phyloP scores from a whole-genome alignment of 345 rosid genomes.

The Durio zibethinus region DNA sequence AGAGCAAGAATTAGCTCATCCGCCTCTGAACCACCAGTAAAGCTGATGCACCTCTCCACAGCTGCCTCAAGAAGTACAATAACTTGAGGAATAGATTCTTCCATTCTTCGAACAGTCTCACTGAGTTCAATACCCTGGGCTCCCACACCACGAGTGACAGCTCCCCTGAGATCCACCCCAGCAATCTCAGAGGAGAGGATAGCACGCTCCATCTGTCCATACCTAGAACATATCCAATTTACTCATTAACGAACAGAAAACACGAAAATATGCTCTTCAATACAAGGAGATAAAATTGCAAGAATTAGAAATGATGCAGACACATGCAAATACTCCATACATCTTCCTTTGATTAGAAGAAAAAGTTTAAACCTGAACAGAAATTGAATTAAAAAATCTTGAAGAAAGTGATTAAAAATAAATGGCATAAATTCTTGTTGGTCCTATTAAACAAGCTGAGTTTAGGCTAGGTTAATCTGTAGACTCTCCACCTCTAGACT shows the following conservation, averaged over 20 bases:
- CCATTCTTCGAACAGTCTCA: conserved; percentile 97
- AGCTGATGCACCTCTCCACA: conserved; percentile 86
- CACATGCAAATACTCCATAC: not conserved
- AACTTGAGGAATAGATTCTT: conserved; percentile 94
- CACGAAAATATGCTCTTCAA: conserved; percentile 10
- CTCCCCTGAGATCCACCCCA: conserved; percentile 94
- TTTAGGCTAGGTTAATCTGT: not conserved
- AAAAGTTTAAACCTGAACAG: not conserved
- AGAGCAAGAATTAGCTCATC: conserved; percentile 89
- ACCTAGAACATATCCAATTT: conserved; percentile 42
- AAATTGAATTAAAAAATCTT: not conserved
- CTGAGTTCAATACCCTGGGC: conserved; percentile 99
- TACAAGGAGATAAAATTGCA: not conserved
- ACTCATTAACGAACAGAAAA: conserved; percentile 2
- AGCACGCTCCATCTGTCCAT: conserved; percentile 92
- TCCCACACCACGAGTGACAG: conserved; percentile 93
- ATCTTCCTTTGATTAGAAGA: not conserved
- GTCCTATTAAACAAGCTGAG: not conserved
- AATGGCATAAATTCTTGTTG: not conserved
- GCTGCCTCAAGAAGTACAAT: conserved; percentile 93
- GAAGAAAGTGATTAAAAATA: not conserved
- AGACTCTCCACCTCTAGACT: not conserved
- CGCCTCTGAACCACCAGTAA: conserved; percentile 97
- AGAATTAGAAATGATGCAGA: conserved; percentile 12
- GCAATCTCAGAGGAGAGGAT: conserved; percentile 86